Base-by-base conservation (phyloP, 2,329 filamentous ascomycete genomes). In the Teratosphaeriaceae sp. region DNA sequence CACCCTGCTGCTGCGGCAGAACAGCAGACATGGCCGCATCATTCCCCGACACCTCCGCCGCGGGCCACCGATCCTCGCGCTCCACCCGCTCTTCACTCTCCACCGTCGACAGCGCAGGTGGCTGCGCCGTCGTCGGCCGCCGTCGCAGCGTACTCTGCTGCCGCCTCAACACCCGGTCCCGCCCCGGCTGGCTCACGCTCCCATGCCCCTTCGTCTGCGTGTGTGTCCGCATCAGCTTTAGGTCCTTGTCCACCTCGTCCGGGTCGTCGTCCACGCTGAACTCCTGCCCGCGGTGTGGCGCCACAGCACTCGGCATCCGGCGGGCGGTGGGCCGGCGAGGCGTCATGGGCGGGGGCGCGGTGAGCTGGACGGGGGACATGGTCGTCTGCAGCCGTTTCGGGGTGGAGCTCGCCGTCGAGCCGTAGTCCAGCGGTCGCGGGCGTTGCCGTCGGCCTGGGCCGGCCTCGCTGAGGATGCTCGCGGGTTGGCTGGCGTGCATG, bases 241-340 rank as follows among this genome's bases (percentile, higher is more conserved):
- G 67, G 57, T 88, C 85, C 48, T 79, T 78, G 58, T 86, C 82
- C 16, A 95, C 80, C 64, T 96, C 90, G 51, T 80, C 75, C 19
- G 81, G 72, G 58, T 88, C 88, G 62, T 97, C 90, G 60, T 97
- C 89, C 37, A 87, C 87, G 0, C 89, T 96, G 67, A 94, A 97
- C 47, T 90, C 75, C 49, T 85, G 85, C 22, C 89, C 86, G 42
- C 87, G 83, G 60, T 90, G 80, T 2, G 88, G 88, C 30, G 80
- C 80, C 56, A 79, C 74, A 40, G 69, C 85, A 19, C 87, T 88
- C 1, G 87, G 90, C 45, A 82, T 74, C 48, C 88, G 82, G 53
- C 87, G 82, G 45, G 77, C 64, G 64, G 76, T 68, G 15, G 88
- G 88, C 62, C 90, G 94, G 61, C 79, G 81, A 12, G 80, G 73